phyloP scores from a whole-genome alignment of 2,329 filamentous ascomycete species.

The Aspergillus uvarum region DNA sequence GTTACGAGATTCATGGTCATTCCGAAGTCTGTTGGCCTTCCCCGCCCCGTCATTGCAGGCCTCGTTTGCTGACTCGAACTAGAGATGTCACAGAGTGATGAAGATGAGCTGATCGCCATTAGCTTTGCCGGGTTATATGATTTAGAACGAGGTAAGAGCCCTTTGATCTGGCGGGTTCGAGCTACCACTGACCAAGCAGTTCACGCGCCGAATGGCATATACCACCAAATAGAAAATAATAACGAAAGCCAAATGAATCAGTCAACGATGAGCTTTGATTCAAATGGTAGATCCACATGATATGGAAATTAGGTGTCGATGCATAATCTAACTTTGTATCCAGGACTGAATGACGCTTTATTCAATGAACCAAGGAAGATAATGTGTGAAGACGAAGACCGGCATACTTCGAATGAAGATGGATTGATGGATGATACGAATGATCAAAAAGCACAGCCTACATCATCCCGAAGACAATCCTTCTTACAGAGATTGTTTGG shows the following conservation, averaged over 20 bases:
- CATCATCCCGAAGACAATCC: constrained; percentile 22
- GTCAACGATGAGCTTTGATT: constrained; percentile 17
- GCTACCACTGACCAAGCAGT: constrained; percentile 19
- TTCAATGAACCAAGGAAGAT: constrained; percentile 13
- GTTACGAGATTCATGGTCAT: constrained; percentile 29
- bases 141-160: constrained; percentile 27
- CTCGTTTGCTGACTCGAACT: background rate
- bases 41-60: background rate
- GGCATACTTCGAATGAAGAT: constrained; percentile 14
- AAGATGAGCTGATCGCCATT: constrained; percentile 32
- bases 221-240: constrained; percentile 17
- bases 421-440: constrained; percentile 11
- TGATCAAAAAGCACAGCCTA: constrained; percentile 10
- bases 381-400: constrained; percentile 25
- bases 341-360: constrained; percentile 12
- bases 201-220: constrained; percentile 28
- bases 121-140: constrained; percentile 32
- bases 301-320: background rate
- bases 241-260: constrained; percentile 8
- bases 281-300: constrained; percentile 15
- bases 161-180: background rate
- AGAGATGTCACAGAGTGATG: constrained; percentile 30
- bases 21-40: constrained; percentile 22
- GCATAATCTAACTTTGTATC: background rate
- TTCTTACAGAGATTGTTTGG: constrained; percentile 29